Percentiles rank a stretch among this genome's conserved stretches.
Evolutionary conservation across 1,284 basidiomycete genomes (phyloP).

Genomic region (Anthracocystis panici-leucophaei): DNA sequence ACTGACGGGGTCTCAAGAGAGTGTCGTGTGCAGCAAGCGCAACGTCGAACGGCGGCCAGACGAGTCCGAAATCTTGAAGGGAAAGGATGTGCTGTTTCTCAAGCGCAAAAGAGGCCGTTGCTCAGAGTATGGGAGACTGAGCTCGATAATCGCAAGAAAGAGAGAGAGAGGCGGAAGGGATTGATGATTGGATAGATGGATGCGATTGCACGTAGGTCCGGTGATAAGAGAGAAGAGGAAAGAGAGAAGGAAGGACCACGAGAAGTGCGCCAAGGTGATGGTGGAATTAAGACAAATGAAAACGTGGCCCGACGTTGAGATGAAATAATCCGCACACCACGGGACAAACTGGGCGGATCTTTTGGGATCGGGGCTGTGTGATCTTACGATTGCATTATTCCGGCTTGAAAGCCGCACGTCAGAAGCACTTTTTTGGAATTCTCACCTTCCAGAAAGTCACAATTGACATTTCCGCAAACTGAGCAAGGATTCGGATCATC

Average conservation of each 20-base stretch:
- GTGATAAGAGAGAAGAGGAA: background rate
- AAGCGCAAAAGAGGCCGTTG: conserved; percentile 15
- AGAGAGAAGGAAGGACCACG: background rate
- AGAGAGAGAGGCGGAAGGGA: background rate
- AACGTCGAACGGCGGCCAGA: background rate
- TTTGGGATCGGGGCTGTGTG: background rate
- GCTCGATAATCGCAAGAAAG: background rate
- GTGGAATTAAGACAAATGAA: background rate
- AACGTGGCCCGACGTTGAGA: too few relatives aligned
- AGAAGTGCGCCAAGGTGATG: conserved; percentile 2
- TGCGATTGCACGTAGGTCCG: conserved; percentile 13
- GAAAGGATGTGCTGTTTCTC: conserved; percentile 16
- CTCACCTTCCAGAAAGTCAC: too few relatives aligned
- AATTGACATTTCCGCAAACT: too few relatives aligned
- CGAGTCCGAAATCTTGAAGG: conserved; percentile 18
- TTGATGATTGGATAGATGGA: conserved; percentile 1
- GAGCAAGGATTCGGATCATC: too few relatives aligned
- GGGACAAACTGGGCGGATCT: background rate
- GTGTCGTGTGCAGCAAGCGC: background rate
- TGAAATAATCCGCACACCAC: too few relatives aligned
- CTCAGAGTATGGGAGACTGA: conserved; percentile 19
- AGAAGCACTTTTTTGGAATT: too few relatives aligned
- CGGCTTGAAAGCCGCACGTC: conserved; percentile 24
- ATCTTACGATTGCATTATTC: background rate
- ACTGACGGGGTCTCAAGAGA: conserved; percentile 24